phyloP scores from a whole-genome alignment of 805 yeast species.

The Kurtzmaniella cleridarum region DNA sequence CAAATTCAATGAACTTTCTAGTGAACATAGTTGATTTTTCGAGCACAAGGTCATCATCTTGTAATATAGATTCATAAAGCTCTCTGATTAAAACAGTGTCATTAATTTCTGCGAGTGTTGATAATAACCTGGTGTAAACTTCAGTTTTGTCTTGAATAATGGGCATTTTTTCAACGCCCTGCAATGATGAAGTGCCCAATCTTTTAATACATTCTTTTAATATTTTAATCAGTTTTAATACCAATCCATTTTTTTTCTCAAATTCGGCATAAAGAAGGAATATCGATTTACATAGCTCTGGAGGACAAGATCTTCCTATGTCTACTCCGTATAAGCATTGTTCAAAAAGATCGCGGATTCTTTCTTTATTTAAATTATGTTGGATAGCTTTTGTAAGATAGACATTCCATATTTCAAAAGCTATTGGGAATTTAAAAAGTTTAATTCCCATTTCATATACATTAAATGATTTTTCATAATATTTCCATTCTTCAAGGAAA shows the following conservation, averaged over 20 bases:
- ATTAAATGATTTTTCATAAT: slow-evolving; percentile 46
- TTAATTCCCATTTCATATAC: slow-evolving; percentile 67
- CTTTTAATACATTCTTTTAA: slow-evolving; percentile 12
- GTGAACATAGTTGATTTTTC: slow-evolving; percentile 39
- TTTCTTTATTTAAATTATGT: slow-evolving; percentile 12
- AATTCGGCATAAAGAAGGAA: slow-evolving; percentile 53
- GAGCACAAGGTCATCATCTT: slow-evolving; percentile 39
- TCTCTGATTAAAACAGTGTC: slow-evolving; percentile 20
- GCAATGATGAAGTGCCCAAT: slow-evolving; percentile 5
- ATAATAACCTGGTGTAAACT: slow-evolving; percentile 12
- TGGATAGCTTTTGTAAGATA: slow-evolving; percentile 52
- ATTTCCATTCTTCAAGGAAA: slow-evolving; percentile 45
- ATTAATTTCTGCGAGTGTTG: slow-evolving; percentile 5
- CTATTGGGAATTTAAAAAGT: slow-evolving; percentile 51
- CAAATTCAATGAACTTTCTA: slow-evolving; percentile 53
- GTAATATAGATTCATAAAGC: slow-evolving; percentile 40
- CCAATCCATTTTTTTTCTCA: slow-evolving; percentile 53
- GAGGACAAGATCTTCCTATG: slow-evolving; percentile 35
- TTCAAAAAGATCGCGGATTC: slow-evolving; percentile 69
- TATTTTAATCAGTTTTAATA: slow-evolving; percentile 37
- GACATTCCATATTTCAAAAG: slow-evolving; percentile 64
- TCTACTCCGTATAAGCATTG: slow-evolving; percentile 42
- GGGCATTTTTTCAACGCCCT: slow-evolving; percentile 8
- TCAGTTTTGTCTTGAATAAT: slow-evolving; percentile 19
- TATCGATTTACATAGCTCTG: slow-evolving; percentile 41